phyloP scores from a whole-genome alignment of 371 early-diverging fungal species.

The Lichtheimia hyalospora region DNA sequence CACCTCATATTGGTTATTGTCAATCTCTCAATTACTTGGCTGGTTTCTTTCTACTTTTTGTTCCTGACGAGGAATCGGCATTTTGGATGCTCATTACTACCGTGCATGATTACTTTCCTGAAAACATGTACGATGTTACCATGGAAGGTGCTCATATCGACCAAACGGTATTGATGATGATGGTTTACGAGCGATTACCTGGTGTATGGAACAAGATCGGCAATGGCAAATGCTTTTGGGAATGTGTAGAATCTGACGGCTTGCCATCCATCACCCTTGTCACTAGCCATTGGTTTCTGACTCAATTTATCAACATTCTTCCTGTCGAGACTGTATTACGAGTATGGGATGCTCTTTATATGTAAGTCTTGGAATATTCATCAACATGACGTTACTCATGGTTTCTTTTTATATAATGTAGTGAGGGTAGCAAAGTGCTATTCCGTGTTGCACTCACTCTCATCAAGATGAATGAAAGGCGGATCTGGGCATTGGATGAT shows the following conservation, averaged over 20 bases:
- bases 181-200: conserved; percentile 62
- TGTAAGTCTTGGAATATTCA: conserved; percentile 39
- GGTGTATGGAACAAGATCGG: conserved; percentile 56
- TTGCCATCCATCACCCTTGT: conserved; percentile 74
- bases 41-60: conserved; percentile 74
- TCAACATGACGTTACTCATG: not conserved
- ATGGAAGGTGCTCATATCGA: conserved; percentile 80
- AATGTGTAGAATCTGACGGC: conserved; percentile 50
- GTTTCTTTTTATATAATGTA: conserved; percentile 6
- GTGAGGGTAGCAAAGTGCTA: conserved; percentile 79
- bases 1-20: conserved; percentile 80
- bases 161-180: conserved; percentile 71
- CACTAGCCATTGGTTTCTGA: conserved; percentile 85
- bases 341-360: conserved; percentile 83
- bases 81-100: conserved; percentile 84
- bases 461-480: conserved; percentile 68
- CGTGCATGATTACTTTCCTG: conserved; percentile 72
- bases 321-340: conserved; percentile 79
- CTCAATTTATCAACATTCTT: conserved; percentile 75
- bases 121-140: conserved; percentile 75
- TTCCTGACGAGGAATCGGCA: conserved; percentile 73
- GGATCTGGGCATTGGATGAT: conserved; percentile 61
- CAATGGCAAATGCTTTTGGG: conserved; percentile 50
- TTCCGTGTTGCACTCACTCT: conserved; percentile 78
- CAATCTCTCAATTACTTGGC: conserved; percentile 84